phyloP scores from a whole-genome alignment of 1,139 yeast species.

The Magnusiomyces paraingens region DNA sequence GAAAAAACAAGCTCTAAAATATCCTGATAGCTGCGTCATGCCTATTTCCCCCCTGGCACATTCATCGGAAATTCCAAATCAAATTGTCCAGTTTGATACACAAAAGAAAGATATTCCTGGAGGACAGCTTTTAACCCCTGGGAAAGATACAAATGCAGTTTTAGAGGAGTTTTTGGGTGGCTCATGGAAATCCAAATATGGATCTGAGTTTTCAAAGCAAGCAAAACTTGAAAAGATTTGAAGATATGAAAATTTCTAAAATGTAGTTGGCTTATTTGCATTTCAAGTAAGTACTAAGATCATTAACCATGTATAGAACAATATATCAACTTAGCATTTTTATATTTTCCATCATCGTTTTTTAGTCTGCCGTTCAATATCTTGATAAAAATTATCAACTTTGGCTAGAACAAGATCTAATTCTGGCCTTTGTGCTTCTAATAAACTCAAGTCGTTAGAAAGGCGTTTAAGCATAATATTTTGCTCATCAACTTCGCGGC shows the following conservation, averaged over 20 bases:
- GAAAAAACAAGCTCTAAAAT: slow-evolving; percentile 12
- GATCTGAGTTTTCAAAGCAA: slow-evolving; percentile 1
- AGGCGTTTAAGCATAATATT: no score
- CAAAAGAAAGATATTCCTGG: not conserved
- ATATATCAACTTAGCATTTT: no score
- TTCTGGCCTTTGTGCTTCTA: no score
- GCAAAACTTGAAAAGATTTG: not conserved
- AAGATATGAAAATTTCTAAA: not conserved
- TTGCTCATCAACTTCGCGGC: no score
- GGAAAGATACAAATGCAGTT: not conserved
- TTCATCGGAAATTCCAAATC: slow-evolving; percentile 15
- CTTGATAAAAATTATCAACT: no score
- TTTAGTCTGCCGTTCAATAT: no score
- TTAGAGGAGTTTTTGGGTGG: slow-evolving; percentile 7
- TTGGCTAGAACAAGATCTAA: no score
- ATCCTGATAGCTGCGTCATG: slow-evolving; percentile 18
- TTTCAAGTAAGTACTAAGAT: no score
- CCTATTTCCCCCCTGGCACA: slow-evolving; percentile 15
- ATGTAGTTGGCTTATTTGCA: no score
- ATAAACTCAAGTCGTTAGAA: no score
- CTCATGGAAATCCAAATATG: slow-evolving; percentile 3
- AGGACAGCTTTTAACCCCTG: slow-evolving; percentile 1
- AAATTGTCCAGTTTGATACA: slow-evolving; percentile 6
- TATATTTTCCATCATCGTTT: no score
- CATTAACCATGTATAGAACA: no score